A percentile compares a stretch with the other conserved stretches of the same genome.
phyloP scores from a whole-genome alignment of 2,329 filamentous ascomycete genomes.

The Clarireedia homoeocarpa region DNA sequence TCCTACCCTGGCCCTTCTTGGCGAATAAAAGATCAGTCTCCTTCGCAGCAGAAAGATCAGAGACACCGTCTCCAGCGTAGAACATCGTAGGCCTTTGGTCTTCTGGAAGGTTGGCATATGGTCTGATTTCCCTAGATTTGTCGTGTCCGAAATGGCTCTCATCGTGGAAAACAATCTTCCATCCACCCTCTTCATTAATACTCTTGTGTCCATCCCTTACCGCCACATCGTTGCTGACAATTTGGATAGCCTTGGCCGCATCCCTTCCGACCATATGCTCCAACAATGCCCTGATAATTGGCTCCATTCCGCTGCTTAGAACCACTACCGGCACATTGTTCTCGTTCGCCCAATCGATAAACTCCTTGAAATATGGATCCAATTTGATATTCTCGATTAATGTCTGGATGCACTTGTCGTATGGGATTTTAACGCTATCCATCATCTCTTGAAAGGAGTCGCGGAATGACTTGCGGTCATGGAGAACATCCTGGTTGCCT shows the following conservation, averaged over 20 bases:
- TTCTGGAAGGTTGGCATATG: conserved; percentile 67
- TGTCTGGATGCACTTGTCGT: conserved; percentile 70
- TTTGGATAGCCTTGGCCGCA: conserved; percentile 69
- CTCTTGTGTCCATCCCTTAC: conserved; percentile 53
- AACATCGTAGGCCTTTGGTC: conserved; percentile 72
- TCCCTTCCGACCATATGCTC: conserved; percentile 68
- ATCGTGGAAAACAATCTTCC: conserved; percentile 84
- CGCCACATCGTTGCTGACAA: conserved; percentile 79
- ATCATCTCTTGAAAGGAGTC: conserved; percentile 90
- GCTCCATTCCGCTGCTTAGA: conserved; percentile 85
- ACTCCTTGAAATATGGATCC: conserved; percentile 81
- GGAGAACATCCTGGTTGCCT: conserved; percentile 71
- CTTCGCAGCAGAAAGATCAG: conserved; percentile 81
- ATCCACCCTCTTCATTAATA: conserved; percentile 74
- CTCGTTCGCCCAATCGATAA: conserved; percentile 72
- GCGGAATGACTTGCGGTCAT: conserved; percentile 64
- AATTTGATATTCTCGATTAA: conserved; percentile 78
- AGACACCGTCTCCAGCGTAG: conserved; percentile 92
- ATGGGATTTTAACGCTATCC: conserved; percentile 74
- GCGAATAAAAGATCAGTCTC: conserved; percentile 93
- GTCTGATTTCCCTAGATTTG: conserved; percentile 85
- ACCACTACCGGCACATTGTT: conserved; percentile 91
- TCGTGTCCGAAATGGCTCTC: conserved; percentile 89
- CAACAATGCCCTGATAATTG: conserved; percentile 79
- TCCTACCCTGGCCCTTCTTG: conserved; percentile 75